Evolutionary conservation across 306 rosid genomes (phyloP).

Genomic region (Cucumis hystrix): DNA sequence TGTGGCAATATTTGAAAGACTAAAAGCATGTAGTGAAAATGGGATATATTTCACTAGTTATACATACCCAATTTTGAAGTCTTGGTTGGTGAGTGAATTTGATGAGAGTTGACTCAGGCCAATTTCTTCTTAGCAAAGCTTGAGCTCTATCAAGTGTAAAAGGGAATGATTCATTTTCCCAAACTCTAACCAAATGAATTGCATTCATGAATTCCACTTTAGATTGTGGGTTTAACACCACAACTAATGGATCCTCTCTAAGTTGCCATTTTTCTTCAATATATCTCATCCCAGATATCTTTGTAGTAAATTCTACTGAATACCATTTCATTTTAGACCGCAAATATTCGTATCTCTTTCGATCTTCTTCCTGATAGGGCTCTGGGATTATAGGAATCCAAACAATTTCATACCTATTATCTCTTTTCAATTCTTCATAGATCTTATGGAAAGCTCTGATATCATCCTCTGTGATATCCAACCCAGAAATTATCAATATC

Average conservation of each 20-base stretch:
- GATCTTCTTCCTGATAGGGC: conserved; percentile 22
- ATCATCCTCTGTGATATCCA: conserved; percentile 21
- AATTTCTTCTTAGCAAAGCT: background rate
- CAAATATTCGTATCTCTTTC: conserved; percentile 33
- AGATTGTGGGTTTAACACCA: conserved; percentile 21
- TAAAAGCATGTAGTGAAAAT: no score
- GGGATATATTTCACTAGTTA: background rate
- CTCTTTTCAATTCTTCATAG: conserved; percentile 20
- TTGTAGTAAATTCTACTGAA: conserved; percentile 13
- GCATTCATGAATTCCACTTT: conserved; percentile 31
- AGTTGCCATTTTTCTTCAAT: conserved; percentile 18
- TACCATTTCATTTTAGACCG: conserved; percentile 44
- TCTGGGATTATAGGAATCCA: conserved; percentile 22
- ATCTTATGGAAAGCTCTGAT: conserved; percentile 10
- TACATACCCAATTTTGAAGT: conserved; percentile 12
- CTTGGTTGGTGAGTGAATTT: background rate
- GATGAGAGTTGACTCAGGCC: background rate
- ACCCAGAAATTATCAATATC: conserved; percentile 13
- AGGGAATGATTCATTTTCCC: conserved; percentile 15
- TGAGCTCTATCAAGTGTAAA: background rate
- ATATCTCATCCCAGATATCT: conserved; percentile 24
- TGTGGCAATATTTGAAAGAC: no score
- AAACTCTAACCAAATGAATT: conserved; percentile 25
- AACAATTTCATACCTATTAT: conserved; percentile 1
- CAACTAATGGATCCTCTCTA: background rate